Base-by-base conservation (phyloP, 768 basidiomycete species). In the Coprinopsis strossmayeri region DNA sequence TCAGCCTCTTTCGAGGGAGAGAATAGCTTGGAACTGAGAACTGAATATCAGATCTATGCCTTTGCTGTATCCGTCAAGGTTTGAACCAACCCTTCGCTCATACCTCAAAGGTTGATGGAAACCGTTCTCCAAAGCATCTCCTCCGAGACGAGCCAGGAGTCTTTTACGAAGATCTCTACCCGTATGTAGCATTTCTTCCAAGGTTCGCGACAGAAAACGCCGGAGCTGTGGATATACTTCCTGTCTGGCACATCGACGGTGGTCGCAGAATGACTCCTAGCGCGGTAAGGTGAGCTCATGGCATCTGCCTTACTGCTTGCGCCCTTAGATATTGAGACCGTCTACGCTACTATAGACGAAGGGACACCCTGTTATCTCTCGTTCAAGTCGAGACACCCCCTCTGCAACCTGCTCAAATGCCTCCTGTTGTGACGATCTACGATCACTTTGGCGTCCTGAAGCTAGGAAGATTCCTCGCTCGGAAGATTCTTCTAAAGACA, bases 161-260 rank as follows among this genome's bases (percentile, higher is more conserved):
- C 7, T 84, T 76, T 64, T 84, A 81, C 55, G 69, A 79, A 43
- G 82, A 84, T 57, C 69, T 84, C 21, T 86, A 79, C 57, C 74
- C 77, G 11, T 67, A 82, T 44, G 68, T 84, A 45, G 74, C 71
- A 54, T 74, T 76, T 62, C 69, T 83, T 1, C 82, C 81, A 7
- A 74, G 75, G 32, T 78, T 74, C 54, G 69, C 71, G 5, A 63
- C 61, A 48, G 45, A 48, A n/a, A 45, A 52, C 24, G 34, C 53
- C 18, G 55, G 61, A 0, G 61, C 65, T 0, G 62, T 61, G 5
- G 73, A 77, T 54, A 69, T 72, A 58, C 71, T 81, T 17, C 78
- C 77, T 1, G 62, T 79, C 18, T 79, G 78, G 77, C 63, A 67
- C 24, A 69, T 70, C 3, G 69, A 69, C 3, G 49, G 30, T 4